These are phyloP conservation scores for Cytospora paraplurivora DNA, from an alignment of 2,329 filamentous ascomycete species.

Conservation along the genomic window DNA sequence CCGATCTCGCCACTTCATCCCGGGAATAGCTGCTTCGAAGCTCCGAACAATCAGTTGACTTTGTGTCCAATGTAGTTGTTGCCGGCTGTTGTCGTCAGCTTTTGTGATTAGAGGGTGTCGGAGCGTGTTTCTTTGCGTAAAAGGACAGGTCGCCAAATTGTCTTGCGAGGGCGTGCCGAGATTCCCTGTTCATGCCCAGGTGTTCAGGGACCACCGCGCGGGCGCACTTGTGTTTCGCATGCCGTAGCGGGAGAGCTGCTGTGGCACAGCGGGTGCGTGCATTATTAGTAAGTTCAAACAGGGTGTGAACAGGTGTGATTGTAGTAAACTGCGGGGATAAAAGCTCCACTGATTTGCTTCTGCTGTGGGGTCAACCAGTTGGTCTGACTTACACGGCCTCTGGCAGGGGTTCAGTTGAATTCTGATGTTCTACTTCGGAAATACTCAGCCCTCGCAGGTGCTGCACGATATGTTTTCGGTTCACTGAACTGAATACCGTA, in stretches of 20 bases:
- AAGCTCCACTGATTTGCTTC: neutral
- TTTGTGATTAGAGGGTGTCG: neutral
- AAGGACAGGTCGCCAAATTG: constrained; percentile 25
- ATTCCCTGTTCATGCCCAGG: neutral
- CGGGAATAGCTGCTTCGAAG: neutral
- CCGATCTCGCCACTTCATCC: constrained; percentile 4
- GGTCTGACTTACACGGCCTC: neutral
- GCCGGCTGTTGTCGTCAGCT: constrained; percentile 16
- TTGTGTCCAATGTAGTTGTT: neutral
- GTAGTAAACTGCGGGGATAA: neutral
- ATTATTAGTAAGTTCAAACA: neutral
- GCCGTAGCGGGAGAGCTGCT: neutral
- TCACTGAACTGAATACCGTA: too few species aligned
- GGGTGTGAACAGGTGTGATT: neutral
- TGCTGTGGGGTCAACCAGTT: too few species aligned
- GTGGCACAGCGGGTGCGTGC: neutral
- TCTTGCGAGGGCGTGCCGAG: neutral
- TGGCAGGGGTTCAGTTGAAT: too few species aligned
- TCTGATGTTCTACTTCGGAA: neutral
- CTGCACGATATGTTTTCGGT: too few species aligned
- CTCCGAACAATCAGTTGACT: constrained; percentile 5
- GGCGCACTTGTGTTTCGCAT: neutral
- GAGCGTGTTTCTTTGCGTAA: constrained; percentile 13
- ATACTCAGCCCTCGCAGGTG: too few species aligned
- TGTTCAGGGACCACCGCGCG: neutral